These are phyloP conservation scores for Orbilia oligospora DNA, from an alignment of 2,329 filamentous ascomycete species.

Conservation along the genomic window DNA sequence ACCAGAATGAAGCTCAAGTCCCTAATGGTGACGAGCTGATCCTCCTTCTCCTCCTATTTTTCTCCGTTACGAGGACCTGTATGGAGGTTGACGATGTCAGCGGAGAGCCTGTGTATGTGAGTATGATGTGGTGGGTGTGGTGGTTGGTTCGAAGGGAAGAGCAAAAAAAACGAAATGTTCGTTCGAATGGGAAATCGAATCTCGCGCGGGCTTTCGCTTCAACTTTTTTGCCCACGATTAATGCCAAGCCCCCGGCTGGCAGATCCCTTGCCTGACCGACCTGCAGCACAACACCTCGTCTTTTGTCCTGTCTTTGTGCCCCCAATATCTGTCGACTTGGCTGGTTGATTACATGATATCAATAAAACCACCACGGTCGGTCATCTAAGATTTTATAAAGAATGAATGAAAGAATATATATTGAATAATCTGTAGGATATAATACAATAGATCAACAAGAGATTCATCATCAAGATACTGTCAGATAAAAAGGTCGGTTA, in stretches of 20 bases:
- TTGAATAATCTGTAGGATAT: conserved; percentile 56
- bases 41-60: conserved; percentile 48
- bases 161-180: conserved; percentile 42
- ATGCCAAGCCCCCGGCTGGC: conserved; percentile 45
- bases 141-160: conserved; percentile 3
- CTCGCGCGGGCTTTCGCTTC: conserved; percentile 39
- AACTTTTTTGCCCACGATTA: conserved; percentile 6
- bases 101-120: not conserved
- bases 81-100: conserved; percentile 46
- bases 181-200: conserved; percentile 49
- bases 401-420: conserved; percentile 47
- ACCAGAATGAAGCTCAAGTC: conserved; percentile 47
- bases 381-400: conserved; percentile 27
- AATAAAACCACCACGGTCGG: conserved; percentile 13
- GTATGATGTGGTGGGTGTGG: conserved; percentile 12
- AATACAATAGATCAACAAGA: conserved; percentile 55
- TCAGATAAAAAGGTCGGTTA: conserved; percentile 13
- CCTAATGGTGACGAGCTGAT: conserved; percentile 37
- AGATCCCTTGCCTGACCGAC: conserved; percentile 8
- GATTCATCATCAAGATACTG: conserved; percentile 17
- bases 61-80: not conserved
- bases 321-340: not conserved
- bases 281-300: not conserved
- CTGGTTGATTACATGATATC: conserved; percentile 12
- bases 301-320: too few species aligned